Percentiles rank a stretch among this genome's conserved stretches.
These are phyloP conservation scores for Epithemia pelagica DNA, from an alignment of 108 stramenopile genomes.

Conservation along the genomic window DNA sequence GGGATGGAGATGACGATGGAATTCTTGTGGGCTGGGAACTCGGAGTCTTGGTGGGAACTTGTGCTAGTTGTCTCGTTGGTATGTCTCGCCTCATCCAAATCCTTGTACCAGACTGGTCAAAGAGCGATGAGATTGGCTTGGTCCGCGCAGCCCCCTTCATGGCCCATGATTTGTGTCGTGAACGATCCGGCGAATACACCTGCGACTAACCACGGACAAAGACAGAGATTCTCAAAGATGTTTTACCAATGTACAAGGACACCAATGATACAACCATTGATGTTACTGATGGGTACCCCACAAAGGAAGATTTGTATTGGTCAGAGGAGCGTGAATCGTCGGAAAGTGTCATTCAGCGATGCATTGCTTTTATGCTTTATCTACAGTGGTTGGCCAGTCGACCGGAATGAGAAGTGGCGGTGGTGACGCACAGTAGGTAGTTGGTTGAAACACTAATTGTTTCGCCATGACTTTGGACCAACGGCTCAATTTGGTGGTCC, in stretches of 20 bases:
- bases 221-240: conserved; percentile 13
- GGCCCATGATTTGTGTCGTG: conserved; percentile 30
- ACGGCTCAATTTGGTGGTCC: too few relatives aligned
- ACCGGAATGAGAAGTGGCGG: conserved; percentile 36
- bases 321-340: conserved; percentile 24
- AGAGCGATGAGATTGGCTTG: too few relatives aligned
- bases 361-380: conserved; percentile 23
- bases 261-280: not conserved
- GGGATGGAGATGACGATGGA: too few relatives aligned
- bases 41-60: too few relatives aligned
- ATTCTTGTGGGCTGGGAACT: too few relatives aligned
- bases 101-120: too few relatives aligned
- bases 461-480: conserved; percentile 27
- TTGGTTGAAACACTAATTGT: conserved; percentile 36
- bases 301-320: conserved; percentile 32
- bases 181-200: conserved; percentile 29
- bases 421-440: conserved; percentile 35
- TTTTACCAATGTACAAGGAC: not conserved
- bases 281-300: conserved; percentile 1
- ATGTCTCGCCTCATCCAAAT: too few relatives aligned
- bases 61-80: too few relatives aligned
- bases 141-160: conserved; percentile 13
- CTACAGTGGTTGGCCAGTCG: conserved; percentile 23
- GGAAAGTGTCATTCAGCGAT: conserved; percentile 17
- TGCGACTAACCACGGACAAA: conserved; percentile 26